Conservation (phyloP, 495 filamentous ascomycete genomes). For the Aspergillus heteromorphus region DNA sequence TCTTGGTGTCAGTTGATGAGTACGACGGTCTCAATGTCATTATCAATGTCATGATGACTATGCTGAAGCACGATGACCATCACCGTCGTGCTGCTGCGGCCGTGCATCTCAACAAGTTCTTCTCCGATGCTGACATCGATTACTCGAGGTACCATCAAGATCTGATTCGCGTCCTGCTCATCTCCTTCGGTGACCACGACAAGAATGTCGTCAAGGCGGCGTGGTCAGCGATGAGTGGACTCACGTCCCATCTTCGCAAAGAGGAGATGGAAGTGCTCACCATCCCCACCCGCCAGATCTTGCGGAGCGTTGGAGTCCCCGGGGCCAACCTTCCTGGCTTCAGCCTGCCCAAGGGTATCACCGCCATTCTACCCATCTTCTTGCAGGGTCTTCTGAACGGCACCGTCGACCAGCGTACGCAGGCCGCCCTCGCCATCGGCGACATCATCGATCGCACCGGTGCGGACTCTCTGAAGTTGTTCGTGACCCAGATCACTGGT, state of each 20-base stretch:
- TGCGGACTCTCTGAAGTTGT: constrained; percentile 77
- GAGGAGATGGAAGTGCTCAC: constrained; percentile 98
- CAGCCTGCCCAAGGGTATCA: constrained; percentile 93
- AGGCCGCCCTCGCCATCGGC: constrained; percentile 87
- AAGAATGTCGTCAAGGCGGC: constrained; percentile 82
- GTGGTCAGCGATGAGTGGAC: constrained; percentile 81
- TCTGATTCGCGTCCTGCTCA: constrained; percentile 79
- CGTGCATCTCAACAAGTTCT: constrained; percentile 82
- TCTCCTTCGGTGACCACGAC: constrained; percentile 87
- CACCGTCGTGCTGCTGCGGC: constrained; percentile 71
- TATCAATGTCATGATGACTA: constrained; percentile 83
- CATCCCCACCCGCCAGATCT: constrained; percentile 72
- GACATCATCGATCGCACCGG: constrained; percentile 91
- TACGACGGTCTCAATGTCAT: constrained; percentile 89
- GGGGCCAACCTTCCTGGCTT: constrained; percentile 86
- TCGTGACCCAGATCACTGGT: constrained; percentile 95
- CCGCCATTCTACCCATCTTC: constrained; percentile 93
- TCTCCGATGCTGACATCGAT: constrained; percentile 72
- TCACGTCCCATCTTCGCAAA: constrained; percentile 86
- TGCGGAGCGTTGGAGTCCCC: constrained; percentile 82
- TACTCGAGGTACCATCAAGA: constrained; percentile 93
- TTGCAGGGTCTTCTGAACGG: constrained; percentile 97
- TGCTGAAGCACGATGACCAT: constrained; percentile 92
- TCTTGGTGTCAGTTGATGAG: constrained; percentile 90
- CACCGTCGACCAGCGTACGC: constrained; percentile 81